Percentiles rank a stretch among this genome's conserved stretches.
phyloP scores from a whole-genome alignment of 179 eudicot species.

The Silene vulgaris region DNA sequence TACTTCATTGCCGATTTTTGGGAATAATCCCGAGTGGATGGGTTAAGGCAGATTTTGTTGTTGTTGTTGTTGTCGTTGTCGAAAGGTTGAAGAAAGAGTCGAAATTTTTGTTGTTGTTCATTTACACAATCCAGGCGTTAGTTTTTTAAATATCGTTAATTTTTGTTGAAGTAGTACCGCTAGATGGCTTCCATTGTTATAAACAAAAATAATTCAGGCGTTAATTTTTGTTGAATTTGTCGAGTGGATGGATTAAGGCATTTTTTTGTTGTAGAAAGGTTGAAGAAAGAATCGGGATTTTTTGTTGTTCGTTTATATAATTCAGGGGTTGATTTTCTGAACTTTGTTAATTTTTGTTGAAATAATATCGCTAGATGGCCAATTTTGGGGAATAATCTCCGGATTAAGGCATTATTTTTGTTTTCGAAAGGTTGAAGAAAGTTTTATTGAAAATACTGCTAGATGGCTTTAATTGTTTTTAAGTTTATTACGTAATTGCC shows the following conservation, averaged over 20 bases:
- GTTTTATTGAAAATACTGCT: background rate
- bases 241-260: background rate
- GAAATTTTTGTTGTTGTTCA: background rate
- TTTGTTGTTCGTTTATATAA: background rate
- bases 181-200: background rate
- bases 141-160: conserved; percentile 10
- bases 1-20: background rate
- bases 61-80: background rate
- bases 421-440: background rate
- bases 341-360: background rate
- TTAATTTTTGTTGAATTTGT: background rate
- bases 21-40: background rate
- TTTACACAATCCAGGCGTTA: background rate
- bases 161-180: background rate
- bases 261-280: background rate
- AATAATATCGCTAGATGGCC: background rate
- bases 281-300: background rate
- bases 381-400: background rate
- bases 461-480: background rate
- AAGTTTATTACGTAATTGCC: background rate
- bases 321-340: background rate
- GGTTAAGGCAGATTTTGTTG: background rate
- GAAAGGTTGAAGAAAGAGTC: background rate
- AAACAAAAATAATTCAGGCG: no score
- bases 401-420: background rate